Base-by-base conservation (phyloP, 2,329 filamentous ascomycete species). In the Orbilia brochopaga region DNA sequence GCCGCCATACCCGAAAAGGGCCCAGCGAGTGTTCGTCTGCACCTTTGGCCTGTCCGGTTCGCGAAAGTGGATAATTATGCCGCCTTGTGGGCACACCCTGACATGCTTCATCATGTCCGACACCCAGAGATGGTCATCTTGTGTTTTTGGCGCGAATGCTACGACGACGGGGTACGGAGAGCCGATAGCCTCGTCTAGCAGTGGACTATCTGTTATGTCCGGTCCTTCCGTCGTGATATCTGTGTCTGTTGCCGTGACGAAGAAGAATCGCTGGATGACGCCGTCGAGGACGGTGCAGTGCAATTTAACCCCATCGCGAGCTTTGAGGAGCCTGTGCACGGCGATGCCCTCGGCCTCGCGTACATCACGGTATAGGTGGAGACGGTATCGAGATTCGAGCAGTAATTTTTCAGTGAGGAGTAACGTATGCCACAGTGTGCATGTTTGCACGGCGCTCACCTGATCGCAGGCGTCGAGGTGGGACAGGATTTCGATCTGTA, bases 161-260 rank as follows among this genome's bases (percentile, higher is more conserved):
- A 42, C 4, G 11, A 15, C n/a, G 37, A 15, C 13, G 13, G 37
- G 37, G 15, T 42, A 30, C 10, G 46, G 24, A 1, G 62, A 50
- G 37, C 57, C 30, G 15, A 59, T 32, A 7, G 24, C 17, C 19
- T 66, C 62, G 37, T 66, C 21, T 15, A 66, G n/a, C 1, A 66
- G 32, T 1, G 62, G 62, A 27, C 46, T 52, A 5, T 37, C 23
- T 13, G 62, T 52, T 4, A 66, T 54, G 24, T 66, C 62, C 1
- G 1, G 21, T 1, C 42, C 55, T 19, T 15, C 24, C 21, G 2
- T 44, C 13, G 13, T 54, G 7, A 8, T 35, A 37, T 17, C 42
- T 32, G 7, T 8, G 3, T 19, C 46, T 4, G 19, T 58, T 11
- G 1, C 21, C 19, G 4, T 24, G 13, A 19, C 37, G 5, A n/a